Evolutionary conservation across 768 basidiomycete genomes (phyloP).

Genomic region (Mycena capillaripes): DNA sequence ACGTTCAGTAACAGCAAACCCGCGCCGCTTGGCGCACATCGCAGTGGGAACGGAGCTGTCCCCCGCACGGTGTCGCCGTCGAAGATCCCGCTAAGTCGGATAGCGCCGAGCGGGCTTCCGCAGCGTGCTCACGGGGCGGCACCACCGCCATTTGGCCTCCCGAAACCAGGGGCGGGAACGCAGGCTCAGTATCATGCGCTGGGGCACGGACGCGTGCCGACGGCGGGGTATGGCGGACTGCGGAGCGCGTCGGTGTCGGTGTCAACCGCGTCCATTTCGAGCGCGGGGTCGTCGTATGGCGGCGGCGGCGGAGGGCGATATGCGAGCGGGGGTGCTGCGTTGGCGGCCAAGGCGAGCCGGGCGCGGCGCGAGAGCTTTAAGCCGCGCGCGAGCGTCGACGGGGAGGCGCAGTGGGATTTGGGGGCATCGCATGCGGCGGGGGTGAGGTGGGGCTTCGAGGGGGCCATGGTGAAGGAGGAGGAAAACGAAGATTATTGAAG

Average conservation of each 20-base stretch:
- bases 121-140: slow-evolving; percentile 47
- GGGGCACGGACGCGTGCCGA: slow-evolving; percentile 68
- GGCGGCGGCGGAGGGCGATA: slow-evolving; percentile 20
- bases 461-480: slow-evolving; percentile 62
- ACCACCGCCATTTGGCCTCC: slow-evolving; percentile 62
- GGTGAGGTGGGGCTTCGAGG: slow-evolving; percentile 49
- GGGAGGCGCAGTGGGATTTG: slow-evolving; percentile 50
- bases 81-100: slow-evolving; percentile 60
- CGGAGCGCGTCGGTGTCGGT: slow-evolving; percentile 38
- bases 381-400: slow-evolving; percentile 82
- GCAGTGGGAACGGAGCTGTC: slow-evolving; percentile 51
- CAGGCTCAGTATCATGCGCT: slow-evolving; percentile 62
- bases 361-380: slow-evolving; percentile 85
- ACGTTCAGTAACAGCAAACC: slow-evolving; percentile 43
- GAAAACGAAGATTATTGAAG: slow-evolving; percentile 56
- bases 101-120: slow-evolving; percentile 47
- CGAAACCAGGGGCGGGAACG: slow-evolving; percentile 57
- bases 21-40: slow-evolving; percentile 58
- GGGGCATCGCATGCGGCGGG: slow-evolving; percentile 42
- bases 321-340: slow-evolving; percentile 41
- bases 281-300: slow-evolving; percentile 37
- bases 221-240: slow-evolving; percentile 43
- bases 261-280: slow-evolving; percentile 42
- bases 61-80: slow-evolving; percentile 61
- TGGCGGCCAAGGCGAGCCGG: slow-evolving; percentile 64